phyloP scores from a whole-genome alignment of 108 stramenopile species.

The Pinguiococcus pyrenoidosus region DNA sequence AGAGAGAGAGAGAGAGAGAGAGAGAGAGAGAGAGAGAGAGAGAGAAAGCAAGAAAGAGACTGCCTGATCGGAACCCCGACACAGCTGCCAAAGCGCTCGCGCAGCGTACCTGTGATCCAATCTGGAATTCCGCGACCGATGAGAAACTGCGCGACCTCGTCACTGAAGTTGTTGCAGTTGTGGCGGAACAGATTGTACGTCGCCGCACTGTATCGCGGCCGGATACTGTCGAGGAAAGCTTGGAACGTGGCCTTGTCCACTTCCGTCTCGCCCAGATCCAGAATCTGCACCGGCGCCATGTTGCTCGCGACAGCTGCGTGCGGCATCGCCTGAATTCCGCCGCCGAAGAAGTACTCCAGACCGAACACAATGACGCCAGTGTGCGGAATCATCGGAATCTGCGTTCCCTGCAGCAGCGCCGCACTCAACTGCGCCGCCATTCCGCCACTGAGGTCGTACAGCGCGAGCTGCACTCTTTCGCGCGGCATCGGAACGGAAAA shows the following conservation, averaged over 20 bases:
- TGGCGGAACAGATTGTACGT: constrained; percentile 36
- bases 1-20: too few relatives aligned
- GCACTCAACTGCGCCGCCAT: constrained; percentile 20
- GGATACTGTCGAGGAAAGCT: constrained; percentile 21
- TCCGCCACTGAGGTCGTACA: constrained; percentile 35
- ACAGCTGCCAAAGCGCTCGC: too few relatives aligned
- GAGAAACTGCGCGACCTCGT: constrained; percentile 25
- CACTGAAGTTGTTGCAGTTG: constrained; percentile 41
- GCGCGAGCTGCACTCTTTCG: constrained; percentile 29
- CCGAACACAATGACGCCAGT: constrained; percentile 20
- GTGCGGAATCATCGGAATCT: constrained; percentile 19
- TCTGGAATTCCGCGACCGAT: constrained; percentile 29
- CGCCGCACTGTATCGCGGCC: constrained; percentile 11
- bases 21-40: too few relatives aligned
- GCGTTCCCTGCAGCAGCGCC: constrained; percentile 34
- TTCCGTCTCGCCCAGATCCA: constrained; percentile 26
- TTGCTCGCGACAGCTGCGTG: constrained; percentile 24
- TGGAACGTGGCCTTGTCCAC: constrained; percentile 19
- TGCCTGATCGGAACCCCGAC: too few relatives aligned
- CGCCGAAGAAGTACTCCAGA: constrained; percentile 38
- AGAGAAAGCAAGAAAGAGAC: too few relatives aligned
- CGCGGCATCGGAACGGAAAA: not conserved
- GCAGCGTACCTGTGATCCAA: too few relatives aligned
- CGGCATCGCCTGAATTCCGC: constrained; percentile 24
- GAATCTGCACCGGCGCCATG: constrained; percentile 15